phyloP scores from a whole-genome alignment of 2,329 filamentous ascomycete species.

The Elsinoe arachidis region DNA sequence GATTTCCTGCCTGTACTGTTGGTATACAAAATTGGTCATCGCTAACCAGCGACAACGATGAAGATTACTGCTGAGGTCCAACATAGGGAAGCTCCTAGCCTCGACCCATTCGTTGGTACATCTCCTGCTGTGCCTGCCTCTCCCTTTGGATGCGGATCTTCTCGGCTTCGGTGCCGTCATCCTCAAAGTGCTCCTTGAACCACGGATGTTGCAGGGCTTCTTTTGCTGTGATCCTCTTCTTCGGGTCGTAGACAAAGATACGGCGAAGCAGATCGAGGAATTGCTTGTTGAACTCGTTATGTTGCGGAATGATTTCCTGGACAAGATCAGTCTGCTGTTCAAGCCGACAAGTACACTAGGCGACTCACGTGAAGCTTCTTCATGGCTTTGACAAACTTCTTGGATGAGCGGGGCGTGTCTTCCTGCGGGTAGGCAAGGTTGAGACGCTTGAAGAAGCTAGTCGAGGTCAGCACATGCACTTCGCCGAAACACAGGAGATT shows the following conservation, averaged over 20 bases:
- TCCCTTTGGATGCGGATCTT: constrained; percentile 17
- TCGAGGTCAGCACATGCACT: not conserved
- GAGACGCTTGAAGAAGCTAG: constrained; percentile 29
- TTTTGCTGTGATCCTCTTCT: constrained; percentile 55
- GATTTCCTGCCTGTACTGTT: not conserved
- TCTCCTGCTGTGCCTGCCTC: constrained; percentile 12
- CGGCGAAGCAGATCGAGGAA: constrained; percentile 54
- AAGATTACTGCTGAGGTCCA: not conserved
- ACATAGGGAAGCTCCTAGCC: not conserved
- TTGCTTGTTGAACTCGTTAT: constrained; percentile 49
- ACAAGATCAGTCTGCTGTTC: constrained; percentile 22
- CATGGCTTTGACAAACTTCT: constrained; percentile 62
- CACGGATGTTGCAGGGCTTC: constrained; percentile 57
- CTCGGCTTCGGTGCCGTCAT: constrained; percentile 47
- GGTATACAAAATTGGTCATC: not conserved
- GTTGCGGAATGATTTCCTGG: constrained; percentile 55
- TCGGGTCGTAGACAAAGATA: constrained; percentile 60
- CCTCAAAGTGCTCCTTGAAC: constrained; percentile 56
- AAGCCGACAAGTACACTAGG: constrained; percentile 5
- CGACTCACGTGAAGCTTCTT: constrained; percentile 49
- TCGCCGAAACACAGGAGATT: not conserved
- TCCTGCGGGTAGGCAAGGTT: constrained; percentile 55
- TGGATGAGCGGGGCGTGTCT: constrained; percentile 54
- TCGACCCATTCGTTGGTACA: constrained; percentile 3
- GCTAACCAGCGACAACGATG: not conserved